Percentiles rank a stretch among this genome's conserved stretches.
phyloP scores from a whole-genome alignment of 1,139 yeast species.

The Taphrina pruni region DNA sequence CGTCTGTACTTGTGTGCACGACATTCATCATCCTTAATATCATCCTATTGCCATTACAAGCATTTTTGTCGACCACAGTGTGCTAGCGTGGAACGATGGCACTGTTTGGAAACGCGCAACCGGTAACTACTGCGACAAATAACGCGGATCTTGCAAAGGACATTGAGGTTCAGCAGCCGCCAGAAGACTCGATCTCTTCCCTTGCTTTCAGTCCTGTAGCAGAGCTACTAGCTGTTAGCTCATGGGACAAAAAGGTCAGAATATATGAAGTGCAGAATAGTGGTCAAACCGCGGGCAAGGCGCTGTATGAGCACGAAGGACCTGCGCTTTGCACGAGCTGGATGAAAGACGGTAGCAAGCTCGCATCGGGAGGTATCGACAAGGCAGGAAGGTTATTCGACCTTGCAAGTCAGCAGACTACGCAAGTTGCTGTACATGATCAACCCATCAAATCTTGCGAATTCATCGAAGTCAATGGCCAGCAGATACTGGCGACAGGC shows the following conservation, averaged over 20 bases:
- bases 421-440: constrained; percentile 86
- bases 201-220: constrained; percentile 90
- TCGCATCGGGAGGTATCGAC: constrained; percentile 91
- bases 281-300: constrained; percentile 81
- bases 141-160: constrained; percentile 47
- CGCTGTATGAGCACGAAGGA: constrained; percentile 85
- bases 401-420: constrained; percentile 77
- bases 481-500: constrained; percentile 84
- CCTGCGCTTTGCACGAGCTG: constrained; percentile 86
- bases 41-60: background rate
- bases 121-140: constrained; percentile 41
- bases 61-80: background rate
- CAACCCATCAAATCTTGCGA: constrained; percentile 78
- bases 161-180: constrained; percentile 57
- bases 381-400: constrained; percentile 86
- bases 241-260: constrained; percentile 96
- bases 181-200: constrained; percentile 90
- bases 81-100: background rate
- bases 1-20: too few species aligned
- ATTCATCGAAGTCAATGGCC: constrained; percentile 72
- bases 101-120: background rate
- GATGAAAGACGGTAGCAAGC: constrained; percentile 84
- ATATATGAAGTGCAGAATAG: constrained; percentile 81
- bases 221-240: constrained; percentile 76
- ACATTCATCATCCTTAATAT: too few species aligned